Percentiles rank a stretch among this genome's conserved stretches.
phyloP scores from a whole-genome alignment of 495 filamentous ascomycete genomes.

The Trichoderma parareesei region DNA sequence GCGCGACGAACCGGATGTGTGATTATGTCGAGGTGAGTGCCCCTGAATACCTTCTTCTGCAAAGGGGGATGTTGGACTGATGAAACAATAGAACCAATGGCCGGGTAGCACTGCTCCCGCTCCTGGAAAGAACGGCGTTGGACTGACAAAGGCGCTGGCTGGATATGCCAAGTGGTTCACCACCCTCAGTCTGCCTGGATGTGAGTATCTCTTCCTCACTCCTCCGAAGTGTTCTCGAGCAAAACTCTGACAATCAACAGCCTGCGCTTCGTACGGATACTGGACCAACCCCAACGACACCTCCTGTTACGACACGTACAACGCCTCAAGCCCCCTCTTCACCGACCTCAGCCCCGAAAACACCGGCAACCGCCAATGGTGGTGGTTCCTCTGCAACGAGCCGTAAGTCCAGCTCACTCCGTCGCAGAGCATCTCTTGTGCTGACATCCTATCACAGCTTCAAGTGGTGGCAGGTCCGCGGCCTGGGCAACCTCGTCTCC shows the following conservation, averaged over 20 bases:
- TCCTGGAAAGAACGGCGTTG: conserved; percentile 32
- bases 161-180: conserved; percentile 50
- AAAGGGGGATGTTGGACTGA: not conserved
- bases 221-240: not conserved
- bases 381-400: conserved; percentile 61
- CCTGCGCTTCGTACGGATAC: conserved; percentile 36
- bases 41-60: not conserved
- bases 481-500: conserved; percentile 46
- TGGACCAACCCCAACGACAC: conserved; percentile 36
- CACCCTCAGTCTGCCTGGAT: conserved; percentile 14
- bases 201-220: not conserved
- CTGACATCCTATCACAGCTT: conserved; percentile 17
- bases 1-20: conserved; percentile 46
- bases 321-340: conserved; percentile 48
- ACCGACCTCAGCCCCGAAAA: conserved; percentile 47
- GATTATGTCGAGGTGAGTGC: conserved; percentile 30
- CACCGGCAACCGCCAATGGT: conserved; percentile 50
- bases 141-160: conserved; percentile 43
- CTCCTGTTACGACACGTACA: conserved; percentile 50
- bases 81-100: conserved; percentile 24
- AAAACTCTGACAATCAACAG: not conserved
- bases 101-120: not conserved
- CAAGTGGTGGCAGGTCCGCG: conserved; percentile 46
- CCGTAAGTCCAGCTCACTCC: conserved; percentile 25
- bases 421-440: not conserved